Evolutionary conservation across 495 filamentous ascomycete species (phyloP).

Genomic region (Aspergillus hancockii): DNA sequence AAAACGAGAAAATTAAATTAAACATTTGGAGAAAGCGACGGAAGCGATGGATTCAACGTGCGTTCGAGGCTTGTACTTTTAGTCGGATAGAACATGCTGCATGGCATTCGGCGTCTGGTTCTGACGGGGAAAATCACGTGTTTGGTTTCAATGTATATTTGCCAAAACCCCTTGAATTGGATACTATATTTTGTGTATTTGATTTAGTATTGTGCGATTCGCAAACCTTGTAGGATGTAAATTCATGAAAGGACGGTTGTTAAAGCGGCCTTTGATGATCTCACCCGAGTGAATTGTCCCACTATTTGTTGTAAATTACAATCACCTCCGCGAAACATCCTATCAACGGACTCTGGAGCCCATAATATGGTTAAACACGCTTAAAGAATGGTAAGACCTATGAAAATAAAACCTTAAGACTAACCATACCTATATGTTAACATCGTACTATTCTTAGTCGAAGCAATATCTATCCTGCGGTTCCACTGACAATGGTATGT

Average conservation of each 20-base stretch:
- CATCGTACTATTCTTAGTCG: conserved; percentile 58
- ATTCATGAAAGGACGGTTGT: not conserved
- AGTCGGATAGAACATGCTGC: conserved; percentile 40
- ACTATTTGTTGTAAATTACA: conserved; percentile 5
- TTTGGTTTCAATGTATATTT: conserved; percentile 9
- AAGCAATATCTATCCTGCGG: conserved; percentile 96
- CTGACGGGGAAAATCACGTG: conserved; percentile 23
- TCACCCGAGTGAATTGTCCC: conserved; percentile 15
- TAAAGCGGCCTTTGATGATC: conserved; percentile 17
- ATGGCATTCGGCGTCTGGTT: conserved; percentile 48
- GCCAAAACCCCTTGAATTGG: not conserved
- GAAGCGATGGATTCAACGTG: not conserved
- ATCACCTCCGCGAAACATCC: not conserved
- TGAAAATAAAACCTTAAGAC: not conserved
- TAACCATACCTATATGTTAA: conserved; percentile 9
- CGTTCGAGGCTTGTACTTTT: conserved; percentile 8
- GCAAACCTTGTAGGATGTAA: not conserved
- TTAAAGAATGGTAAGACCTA: conserved; percentile 6
- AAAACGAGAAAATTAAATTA: not conserved
- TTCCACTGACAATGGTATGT: conserved; percentile 80
- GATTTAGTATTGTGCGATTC: not conserved
- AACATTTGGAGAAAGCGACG: not conserved
- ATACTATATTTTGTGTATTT: not conserved
- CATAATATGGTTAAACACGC: not conserved
- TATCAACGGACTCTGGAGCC: not conserved